Evolutionary conservation across 2,329 filamentous ascomycete genomes (phyloP).

Genomic region (Calycina herbarum): DNA sequence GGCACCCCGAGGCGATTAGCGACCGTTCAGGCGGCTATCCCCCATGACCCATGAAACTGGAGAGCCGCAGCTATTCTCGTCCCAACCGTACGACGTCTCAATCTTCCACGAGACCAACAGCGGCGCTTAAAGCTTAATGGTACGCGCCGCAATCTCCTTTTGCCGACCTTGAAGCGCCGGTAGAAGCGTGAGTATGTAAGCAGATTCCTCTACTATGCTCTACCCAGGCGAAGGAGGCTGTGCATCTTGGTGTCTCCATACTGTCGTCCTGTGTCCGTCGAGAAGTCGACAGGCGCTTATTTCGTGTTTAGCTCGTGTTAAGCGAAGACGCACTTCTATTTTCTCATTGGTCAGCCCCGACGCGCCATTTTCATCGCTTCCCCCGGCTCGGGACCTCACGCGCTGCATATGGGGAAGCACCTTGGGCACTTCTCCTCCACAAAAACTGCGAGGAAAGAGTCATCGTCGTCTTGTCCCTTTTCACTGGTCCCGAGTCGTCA

Average conservation of each 20-base stretch:
- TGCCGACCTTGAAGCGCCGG: slow-evolving; percentile 27
- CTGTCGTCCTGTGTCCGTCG: slow-evolving; percentile 8
- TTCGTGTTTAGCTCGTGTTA: slow-evolving; percentile 36
- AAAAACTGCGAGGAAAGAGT: slow-evolving; percentile 21
- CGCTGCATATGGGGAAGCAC: slow-evolving; percentile 29
- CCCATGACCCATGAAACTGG: background rate
- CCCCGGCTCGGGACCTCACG: slow-evolving; percentile 21
- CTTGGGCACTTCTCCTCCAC: slow-evolving; percentile 12
- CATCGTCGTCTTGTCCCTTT: slow-evolving; percentile 25
- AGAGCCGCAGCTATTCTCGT: slow-evolving; percentile 4
- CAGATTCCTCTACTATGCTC: background rate
- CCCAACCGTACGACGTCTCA: background rate
- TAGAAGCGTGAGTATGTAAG: background rate
- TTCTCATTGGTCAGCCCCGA: slow-evolving; percentile 26
- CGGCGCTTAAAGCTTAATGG: slow-evolving; percentile 25
- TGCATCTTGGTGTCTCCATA: background rate
- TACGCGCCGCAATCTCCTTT: slow-evolving; percentile 30
- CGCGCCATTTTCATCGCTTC: slow-evolving; percentile 28
- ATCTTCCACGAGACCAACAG: slow-evolving; percentile 11
- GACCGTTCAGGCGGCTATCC: background rate
- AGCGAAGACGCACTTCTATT: slow-evolving; percentile 19
- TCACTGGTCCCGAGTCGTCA: slow-evolving; percentile 4
- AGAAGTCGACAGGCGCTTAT: slow-evolving; percentile 23
- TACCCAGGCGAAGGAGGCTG: background rate
- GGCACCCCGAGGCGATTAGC: background rate